Percentiles rank a stretch among this genome's conserved stretches.
These are phyloP conservation scores for Penstemon newberryi DNA, from an alignment of 257 asterid species.

Conservation along the genomic window DNA sequence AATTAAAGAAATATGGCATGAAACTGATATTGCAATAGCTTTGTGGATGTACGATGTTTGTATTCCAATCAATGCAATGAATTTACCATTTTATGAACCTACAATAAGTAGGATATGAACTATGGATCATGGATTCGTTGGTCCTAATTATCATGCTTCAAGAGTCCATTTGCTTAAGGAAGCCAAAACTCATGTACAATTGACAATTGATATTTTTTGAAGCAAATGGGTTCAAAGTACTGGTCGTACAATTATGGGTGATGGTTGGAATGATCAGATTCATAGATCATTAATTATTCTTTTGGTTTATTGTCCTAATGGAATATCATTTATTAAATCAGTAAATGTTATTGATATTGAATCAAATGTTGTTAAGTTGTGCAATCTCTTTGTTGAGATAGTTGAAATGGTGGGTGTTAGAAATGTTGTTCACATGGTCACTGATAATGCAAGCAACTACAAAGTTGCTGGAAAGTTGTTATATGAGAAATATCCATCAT, in stretches of 20 bases:
- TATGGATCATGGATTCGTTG: not conserved
- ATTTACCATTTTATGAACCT: not conserved
- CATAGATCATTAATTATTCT: too few relatives aligned
- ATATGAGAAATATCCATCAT: too few relatives aligned
- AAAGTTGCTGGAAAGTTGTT: too few relatives aligned
- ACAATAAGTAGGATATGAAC: not conserved
- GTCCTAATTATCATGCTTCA: not conserved
- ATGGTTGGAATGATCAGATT: too few relatives aligned
- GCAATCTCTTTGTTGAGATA: too few relatives aligned
- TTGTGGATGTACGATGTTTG: not conserved
- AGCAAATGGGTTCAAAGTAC: not conserved
- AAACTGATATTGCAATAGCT: not conserved
- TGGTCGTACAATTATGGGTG: not conserved
- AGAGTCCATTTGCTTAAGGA: not conserved
- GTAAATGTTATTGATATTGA: too few relatives aligned
- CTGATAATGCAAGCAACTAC: too few relatives aligned
- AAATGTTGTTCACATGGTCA: too few relatives aligned
- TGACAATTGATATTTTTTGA: not conserved
- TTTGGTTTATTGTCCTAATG: too few relatives aligned
- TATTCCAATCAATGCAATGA: not conserved
- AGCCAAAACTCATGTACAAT: not conserved
- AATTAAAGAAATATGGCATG: slow-evolving; percentile 20
- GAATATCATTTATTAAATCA: too few relatives aligned
- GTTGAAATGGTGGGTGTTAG: too few relatives aligned
- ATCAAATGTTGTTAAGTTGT: too few relatives aligned